A percentile compares a stretch with the other conserved stretches of the same genome.
Evolutionary conservation across 768 basidiomycete genomes (phyloP).

Genomic region (Termitomyces eurrhizus): DNA sequence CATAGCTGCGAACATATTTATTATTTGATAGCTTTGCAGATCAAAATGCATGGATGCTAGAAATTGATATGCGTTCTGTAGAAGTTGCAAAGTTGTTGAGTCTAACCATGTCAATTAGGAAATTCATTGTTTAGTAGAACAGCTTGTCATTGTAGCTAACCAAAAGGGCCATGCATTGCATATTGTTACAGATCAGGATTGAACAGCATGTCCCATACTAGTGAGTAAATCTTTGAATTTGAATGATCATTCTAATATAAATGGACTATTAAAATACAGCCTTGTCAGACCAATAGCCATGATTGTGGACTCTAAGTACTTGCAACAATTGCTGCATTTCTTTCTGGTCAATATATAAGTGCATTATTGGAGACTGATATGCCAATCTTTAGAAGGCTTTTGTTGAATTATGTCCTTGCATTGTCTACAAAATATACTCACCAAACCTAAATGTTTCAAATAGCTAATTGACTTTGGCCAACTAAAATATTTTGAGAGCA

Average conservation of each 20-base stretch:
- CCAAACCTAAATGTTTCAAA: not conserved
- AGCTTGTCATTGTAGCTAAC: conserved; percentile 10
- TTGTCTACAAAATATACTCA: not conserved
- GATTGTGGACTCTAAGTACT: conserved; percentile 14
- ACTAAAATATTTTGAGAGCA: too few relatives aligned
- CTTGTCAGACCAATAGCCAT: conserved; percentile 9
- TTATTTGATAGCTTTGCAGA: conserved; percentile 30
- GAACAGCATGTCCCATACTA: conserved; percentile 9
- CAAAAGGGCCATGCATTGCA: conserved; percentile 5
- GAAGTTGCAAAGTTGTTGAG: too few relatives aligned
- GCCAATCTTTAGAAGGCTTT: not conserved
- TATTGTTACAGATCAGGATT: conserved; percentile 6
- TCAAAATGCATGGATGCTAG: conserved; percentile 2
- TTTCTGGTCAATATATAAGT: not conserved
- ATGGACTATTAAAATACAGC: not conserved
- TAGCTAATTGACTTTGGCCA: not conserved
- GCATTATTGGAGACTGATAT: not conserved
- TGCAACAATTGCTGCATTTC: conserved; percentile 6
- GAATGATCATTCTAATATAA: too few relatives aligned
- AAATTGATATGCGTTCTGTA: conserved; percentile 9
- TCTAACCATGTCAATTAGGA: too few relatives aligned
- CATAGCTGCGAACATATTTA: conserved; percentile 7
- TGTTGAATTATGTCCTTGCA: not conserved
- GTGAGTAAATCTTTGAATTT: too few relatives aligned
- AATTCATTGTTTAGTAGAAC: conserved; percentile 10